Percentiles rank a stretch among this genome's conserved stretches.
Conservation (phyloP, 768 basidiomycete genomes). For the Tephrocybe sp. region DNA sequence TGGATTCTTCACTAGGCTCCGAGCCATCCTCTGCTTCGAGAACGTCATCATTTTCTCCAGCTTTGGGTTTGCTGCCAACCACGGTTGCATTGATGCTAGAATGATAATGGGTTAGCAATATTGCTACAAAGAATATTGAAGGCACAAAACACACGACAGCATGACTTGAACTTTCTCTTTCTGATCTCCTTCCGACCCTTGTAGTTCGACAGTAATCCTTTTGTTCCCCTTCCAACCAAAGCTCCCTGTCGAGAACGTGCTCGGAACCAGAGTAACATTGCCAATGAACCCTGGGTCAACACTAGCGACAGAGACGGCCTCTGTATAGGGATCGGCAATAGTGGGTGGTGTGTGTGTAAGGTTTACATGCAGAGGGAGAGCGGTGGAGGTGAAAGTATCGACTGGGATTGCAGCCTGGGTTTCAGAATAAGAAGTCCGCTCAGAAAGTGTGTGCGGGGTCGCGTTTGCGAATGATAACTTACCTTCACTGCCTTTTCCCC, state of each 20-base stretch:
- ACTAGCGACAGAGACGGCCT: conserved; percentile 29
- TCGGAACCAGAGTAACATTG: conserved; percentile 53
- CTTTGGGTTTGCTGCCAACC: conserved; percentile 61
- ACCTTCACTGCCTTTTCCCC: conserved; percentile 57
- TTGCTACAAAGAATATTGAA: not conserved
- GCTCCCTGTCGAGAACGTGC: conserved; percentile 69
- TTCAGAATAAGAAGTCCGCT: too few species aligned
- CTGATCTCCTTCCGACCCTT: conserved; percentile 44
- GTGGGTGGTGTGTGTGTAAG: conserved; percentile 59
- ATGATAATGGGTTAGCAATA: conserved; percentile 1
- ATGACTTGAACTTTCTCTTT: conserved; percentile 73
- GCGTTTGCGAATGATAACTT: too few species aligned
- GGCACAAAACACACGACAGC: conserved; percentile 57
- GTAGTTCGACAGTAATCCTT: conserved; percentile 64
- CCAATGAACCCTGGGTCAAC: conserved; percentile 65
- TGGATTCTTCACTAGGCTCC: conserved; percentile 23
- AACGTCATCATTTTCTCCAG: conserved; percentile 33
- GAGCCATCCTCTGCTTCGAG: conserved; percentile 27
- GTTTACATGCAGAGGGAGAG: conserved; percentile 66
- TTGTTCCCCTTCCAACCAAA: conserved; percentile 86
- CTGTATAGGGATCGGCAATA: conserved; percentile 36
- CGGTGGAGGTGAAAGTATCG: conserved; percentile 60
- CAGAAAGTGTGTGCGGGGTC: too few species aligned
- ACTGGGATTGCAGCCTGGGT: conserved; percentile 46
- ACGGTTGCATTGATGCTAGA: conserved; percentile 76